A percentile compares a stretch with the other conserved stretches of the same genome.
Conservation (phyloP, 2,329 filamentous ascomycete species). For the Exophiala lecanii-corni region DNA sequence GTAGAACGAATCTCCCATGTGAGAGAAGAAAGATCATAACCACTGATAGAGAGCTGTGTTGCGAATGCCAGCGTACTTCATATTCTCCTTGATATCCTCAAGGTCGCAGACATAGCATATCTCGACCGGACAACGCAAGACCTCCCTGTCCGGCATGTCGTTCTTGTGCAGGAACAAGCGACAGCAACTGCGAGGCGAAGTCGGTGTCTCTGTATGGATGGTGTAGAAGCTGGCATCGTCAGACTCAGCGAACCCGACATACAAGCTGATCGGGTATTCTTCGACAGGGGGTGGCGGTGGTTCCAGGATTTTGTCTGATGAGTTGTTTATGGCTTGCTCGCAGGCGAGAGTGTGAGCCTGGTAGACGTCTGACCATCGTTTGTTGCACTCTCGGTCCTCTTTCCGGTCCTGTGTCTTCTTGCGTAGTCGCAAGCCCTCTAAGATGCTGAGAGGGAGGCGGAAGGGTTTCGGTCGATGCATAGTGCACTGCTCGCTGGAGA, state of each 20-base stretch:
- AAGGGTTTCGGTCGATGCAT: neutral
- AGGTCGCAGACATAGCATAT: neutral
- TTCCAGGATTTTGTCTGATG: neutral
- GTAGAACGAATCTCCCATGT: too few relatives aligned
- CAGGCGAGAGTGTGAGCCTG: neutral
- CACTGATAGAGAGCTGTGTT: too few relatives aligned
- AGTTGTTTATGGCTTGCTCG: neutral
- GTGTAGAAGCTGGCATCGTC: neutral
- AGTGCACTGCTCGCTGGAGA: too few relatives aligned
- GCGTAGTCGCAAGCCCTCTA: neutral
- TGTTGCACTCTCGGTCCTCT: neutral
- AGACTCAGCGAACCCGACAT: neutral
- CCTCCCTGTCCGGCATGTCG: neutral
- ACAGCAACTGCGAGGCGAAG: neutral
- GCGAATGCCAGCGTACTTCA: neutral
- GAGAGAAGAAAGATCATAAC: too few relatives aligned
- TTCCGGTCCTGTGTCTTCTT: neutral
- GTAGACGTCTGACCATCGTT: neutral
- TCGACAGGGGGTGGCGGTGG: neutral
- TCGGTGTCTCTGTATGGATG: neutral
- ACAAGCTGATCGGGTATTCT: neutral
- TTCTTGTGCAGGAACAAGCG: neutral
- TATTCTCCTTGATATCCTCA: neutral
- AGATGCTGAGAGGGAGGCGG: neutral
- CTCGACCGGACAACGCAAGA: neutral